These are phyloP conservation scores for Aureobasidium lini DNA, from an alignment of 2,329 filamentous ascomycete genomes.

Conservation along the genomic window DNA sequence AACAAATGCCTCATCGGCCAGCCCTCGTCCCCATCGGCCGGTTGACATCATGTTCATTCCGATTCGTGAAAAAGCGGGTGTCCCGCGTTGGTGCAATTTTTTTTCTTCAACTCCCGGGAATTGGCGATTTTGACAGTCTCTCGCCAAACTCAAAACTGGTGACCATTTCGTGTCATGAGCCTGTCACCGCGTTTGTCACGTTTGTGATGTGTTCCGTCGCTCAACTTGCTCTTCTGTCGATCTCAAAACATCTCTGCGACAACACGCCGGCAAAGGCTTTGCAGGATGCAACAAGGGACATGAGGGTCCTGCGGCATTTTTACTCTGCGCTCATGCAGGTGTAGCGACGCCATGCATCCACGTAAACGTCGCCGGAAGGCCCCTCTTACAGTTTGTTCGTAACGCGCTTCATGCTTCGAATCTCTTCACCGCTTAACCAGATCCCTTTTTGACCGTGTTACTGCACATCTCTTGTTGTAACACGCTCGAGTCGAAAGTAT, in stretches of 20 bases:
- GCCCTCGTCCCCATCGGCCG: no score
- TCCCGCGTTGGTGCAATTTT: background rate
- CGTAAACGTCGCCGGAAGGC: background rate
- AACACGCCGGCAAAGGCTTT: background rate
- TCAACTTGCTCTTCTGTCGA: background rate
- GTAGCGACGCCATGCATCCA: slow-evolving; percentile 6
- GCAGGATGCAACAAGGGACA: background rate
- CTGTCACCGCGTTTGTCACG: background rate
- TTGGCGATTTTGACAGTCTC: slow-evolving; percentile 3
- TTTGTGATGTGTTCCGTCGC: background rate
- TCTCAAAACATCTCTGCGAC: background rate
- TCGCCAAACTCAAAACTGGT: background rate
- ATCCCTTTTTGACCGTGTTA: background rate
- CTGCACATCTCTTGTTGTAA: background rate
- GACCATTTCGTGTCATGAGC: background rate
- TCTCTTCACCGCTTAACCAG: background rate
- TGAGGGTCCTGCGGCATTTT: slow-evolving; percentile 9
- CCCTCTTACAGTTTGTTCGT: background rate
- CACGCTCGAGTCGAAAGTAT: background rate
- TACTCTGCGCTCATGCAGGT: slow-evolving; percentile 6
- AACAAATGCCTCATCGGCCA: slow-evolving; percentile 7
- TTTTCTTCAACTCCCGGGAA: background rate
- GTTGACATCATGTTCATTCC: slow-evolving; percentile 6
- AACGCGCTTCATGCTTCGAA: background rate
- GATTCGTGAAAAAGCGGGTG: background rate